Conservation (phyloP, 768 basidiomycete species). For the Polyporus arcularius region DNA sequence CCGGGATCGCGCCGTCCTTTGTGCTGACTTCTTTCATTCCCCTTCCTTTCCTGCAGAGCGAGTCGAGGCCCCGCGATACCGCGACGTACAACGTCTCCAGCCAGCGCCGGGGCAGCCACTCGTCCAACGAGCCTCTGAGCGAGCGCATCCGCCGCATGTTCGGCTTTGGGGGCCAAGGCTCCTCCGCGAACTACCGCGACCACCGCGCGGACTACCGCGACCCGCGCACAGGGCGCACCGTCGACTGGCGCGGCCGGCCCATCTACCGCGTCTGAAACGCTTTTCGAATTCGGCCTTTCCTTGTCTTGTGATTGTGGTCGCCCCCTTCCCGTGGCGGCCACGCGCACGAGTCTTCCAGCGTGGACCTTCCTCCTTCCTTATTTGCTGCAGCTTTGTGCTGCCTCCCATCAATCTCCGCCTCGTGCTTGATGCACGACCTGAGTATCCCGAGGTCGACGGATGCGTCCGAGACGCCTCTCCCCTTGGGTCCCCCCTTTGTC, state of each 20-base stretch:
- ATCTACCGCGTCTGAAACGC: slow-evolving; percentile 41
- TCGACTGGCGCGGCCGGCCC: slow-evolving; percentile 57
- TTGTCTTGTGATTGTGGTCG: not conserved
- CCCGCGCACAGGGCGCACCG: slow-evolving; percentile 33
- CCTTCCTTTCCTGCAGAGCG: slow-evolving; percentile 6
- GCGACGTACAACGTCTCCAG: slow-evolving; percentile 8
- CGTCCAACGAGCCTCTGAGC: slow-evolving; percentile 26
- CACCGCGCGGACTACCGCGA: slow-evolving; percentile 24
- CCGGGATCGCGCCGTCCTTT: not conserved
- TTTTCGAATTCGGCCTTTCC: slow-evolving; percentile 1
- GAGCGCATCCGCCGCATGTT: slow-evolving; percentile 43
- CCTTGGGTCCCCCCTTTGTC: no score
- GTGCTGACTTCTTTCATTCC: not conserved
- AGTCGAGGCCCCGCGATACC: slow-evolving; percentile 10
- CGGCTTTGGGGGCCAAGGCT: slow-evolving; percentile 28
- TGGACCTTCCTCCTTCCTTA: not conserved
- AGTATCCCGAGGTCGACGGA: no score
- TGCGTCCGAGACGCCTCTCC: no score
- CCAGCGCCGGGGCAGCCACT: slow-evolving; percentile 16
- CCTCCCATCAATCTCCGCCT: no score
- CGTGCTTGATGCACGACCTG: not conserved
- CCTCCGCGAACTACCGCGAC: slow-evolving; percentile 13
- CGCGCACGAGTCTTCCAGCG: not conserved
- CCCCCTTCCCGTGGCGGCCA: not conserved
- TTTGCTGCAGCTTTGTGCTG: no score